A percentile compares a stretch with the other conserved stretches of the same genome.
Evolutionary conservation across 2,329 filamentous ascomycete genomes (phyloP).

Genomic region (Aspergillus fijiensis): DNA sequence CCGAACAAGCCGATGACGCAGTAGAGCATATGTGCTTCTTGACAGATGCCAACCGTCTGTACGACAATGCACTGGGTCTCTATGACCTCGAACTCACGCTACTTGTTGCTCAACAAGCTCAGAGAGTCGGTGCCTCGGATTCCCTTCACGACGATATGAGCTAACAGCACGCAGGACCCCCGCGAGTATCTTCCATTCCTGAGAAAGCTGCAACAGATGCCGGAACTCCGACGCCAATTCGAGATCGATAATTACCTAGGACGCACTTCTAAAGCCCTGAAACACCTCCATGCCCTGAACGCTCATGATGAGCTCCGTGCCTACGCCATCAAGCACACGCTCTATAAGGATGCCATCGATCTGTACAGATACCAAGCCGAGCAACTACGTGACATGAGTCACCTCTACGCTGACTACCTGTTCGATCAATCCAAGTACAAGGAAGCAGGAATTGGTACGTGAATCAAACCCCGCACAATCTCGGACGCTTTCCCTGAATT

Average conservation of each 20-base stretch:
- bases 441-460: constrained; percentile 71
- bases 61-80: constrained; percentile 83
- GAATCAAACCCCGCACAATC: background rate
- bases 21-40: constrained; percentile 98
- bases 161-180: constrained; percentile 62
- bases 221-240: constrained; percentile 70
- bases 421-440: constrained; percentile 72
- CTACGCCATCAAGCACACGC: constrained; percentile 75
- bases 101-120: constrained; percentile 89
- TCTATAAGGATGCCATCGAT: constrained; percentile 75
- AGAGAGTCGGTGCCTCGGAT: constrained; percentile 56
- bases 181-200: constrained; percentile 94
- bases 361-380: constrained; percentile 79
- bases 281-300: constrained; percentile 70
- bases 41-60: constrained; percentile 86
- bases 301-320: constrained; percentile 73
- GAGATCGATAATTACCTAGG: constrained; percentile 86
- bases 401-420: constrained; percentile 76
- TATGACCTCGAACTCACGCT: constrained; percentile 90
- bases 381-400: constrained; percentile 67
- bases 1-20: constrained; percentile 76
- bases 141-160: background rate
- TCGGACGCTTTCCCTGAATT: background rate
- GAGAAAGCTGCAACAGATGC: constrained; percentile 75
- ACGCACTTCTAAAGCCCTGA: constrained; percentile 73